phyloP scores from a whole-genome alignment of 2,329 filamentous ascomycete genomes.

The Cladosporium velox region DNA sequence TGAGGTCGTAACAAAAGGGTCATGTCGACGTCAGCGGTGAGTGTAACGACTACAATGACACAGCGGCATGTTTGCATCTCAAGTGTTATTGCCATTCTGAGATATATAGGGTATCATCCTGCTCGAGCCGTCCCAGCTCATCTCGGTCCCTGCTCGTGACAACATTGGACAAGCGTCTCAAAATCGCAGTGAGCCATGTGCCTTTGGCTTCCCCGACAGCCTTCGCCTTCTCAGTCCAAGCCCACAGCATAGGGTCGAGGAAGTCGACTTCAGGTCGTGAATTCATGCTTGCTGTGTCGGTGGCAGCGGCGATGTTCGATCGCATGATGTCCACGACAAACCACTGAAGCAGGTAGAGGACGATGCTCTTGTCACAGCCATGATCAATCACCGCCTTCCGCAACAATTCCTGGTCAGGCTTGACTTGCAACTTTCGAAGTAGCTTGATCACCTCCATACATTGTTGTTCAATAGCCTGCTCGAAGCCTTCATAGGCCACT shows the following conservation, averaged over 20 bases:
- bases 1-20: neutral
- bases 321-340: conserved; percentile 15
- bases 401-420: conserved; percentile 32
- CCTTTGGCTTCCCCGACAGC: conserved; percentile 30
- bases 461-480: conserved; percentile 32
- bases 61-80: neutral
- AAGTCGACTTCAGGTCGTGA: conserved; percentile 29
- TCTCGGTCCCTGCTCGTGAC: neutral
- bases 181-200: conserved; percentile 33
- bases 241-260: conserved; percentile 38
- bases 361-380: conserved; percentile 35
- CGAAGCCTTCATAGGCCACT: conserved; percentile 33
- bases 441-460: conserved; percentile 27
- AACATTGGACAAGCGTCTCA: conserved; percentile 24
- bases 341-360: conserved; percentile 29
- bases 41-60: neutral
- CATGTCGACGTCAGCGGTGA: neutral
- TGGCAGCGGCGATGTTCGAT: neutral
- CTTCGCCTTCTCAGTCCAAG: conserved; percentile 36
- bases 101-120: conserved; percentile 9
- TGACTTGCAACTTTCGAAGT: conserved; percentile 30
- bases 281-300: neutral
- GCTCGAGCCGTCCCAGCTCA: conserved; percentile 9
- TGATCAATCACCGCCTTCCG: conserved; percentile 35
- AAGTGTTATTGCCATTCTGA: conserved; percentile 10